These are phyloP conservation scores for Aspergillus heteromorphus DNA, from an alignment of 495 filamentous ascomycete species.

Conservation along the genomic window DNA sequence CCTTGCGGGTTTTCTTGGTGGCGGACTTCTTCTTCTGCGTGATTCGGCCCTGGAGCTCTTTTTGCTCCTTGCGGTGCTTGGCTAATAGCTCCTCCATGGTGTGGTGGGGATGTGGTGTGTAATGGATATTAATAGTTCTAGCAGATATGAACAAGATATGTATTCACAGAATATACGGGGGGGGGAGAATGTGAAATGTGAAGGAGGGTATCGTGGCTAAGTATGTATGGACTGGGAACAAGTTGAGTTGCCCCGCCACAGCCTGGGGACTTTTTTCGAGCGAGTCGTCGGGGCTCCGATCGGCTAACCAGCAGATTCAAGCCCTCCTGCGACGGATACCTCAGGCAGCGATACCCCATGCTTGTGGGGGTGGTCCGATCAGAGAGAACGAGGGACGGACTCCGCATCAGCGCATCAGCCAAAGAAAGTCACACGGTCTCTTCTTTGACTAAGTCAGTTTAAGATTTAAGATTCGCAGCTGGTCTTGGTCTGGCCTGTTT, in stretches of 20 bases:
- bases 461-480: too few relatives aligned
- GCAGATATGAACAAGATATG: neutral
- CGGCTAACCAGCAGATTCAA: neutral
- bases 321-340: neutral
- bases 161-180: too few relatives aligned
- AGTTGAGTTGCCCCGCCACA: neutral
- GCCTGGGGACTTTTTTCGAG: neutral
- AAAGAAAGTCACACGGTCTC: too few relatives aligned
- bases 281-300: too few relatives aligned
- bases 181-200: neutral
- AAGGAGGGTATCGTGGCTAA: neutral
- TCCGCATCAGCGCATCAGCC: too few relatives aligned
- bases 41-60: conserved; percentile 74
- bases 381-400: too few relatives aligned
- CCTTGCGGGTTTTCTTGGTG: conserved; percentile 91
- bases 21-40: conserved; percentile 95
- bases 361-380: too few relatives aligned
- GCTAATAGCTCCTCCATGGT: conserved; percentile 68
- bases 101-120: neutral
- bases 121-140: neutral
- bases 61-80: conserved; percentile 82
- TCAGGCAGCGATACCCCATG: too few relatives aligned
- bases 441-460: too few relatives aligned
- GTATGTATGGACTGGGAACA: neutral
- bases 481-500: too few relatives aligned